A percentile compares a stretch with the other conserved stretches of the same genome.
Evolutionary conservation across 306 rosid species (phyloP).

Genomic region (Gynostemma pentaphyllum): DNA sequence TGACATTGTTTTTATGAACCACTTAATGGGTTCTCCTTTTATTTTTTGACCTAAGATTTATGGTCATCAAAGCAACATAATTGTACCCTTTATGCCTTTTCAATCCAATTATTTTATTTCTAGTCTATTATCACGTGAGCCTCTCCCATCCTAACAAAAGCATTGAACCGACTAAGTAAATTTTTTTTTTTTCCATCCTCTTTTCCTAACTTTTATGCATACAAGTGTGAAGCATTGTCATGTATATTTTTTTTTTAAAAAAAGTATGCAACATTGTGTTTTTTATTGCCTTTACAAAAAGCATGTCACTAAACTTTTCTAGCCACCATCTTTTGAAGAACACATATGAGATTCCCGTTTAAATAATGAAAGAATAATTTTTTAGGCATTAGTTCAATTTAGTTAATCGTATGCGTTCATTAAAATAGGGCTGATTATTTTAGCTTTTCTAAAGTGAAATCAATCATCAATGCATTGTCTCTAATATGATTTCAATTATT

Average conservation of each 20-base stretch:
- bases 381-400: not conserved
- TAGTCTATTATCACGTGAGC: not conserved
- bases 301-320: not conserved
- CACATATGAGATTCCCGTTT: not conserved
- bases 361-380: not conserved
- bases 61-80: not conserved
- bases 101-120: not conserved
- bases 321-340: not conserved
- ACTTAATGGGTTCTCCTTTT: not conserved
- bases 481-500: too few species aligned
- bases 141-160: not conserved
- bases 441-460: too few species aligned
- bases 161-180: not conserved
- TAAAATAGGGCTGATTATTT: too few species aligned
- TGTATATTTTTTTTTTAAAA: too few species aligned
- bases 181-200: not conserved
- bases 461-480: too few species aligned
- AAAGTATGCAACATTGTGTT: too few species aligned
- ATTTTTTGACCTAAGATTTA: not conserved
- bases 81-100: not conserved
- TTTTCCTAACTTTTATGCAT: slow-evolving; percentile 10
- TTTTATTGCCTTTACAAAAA: slow-evolving; percentile 1
- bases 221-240: not conserved
- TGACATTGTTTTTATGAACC: not conserved
- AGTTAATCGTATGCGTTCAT: not conserved